A percentile compares a stretch with the other conserved stretches of the same genome.
Evolutionary conservation across 371 early-diverging fungal species (phyloP).

Genomic region (Saksenaea vasiformis): DNA sequence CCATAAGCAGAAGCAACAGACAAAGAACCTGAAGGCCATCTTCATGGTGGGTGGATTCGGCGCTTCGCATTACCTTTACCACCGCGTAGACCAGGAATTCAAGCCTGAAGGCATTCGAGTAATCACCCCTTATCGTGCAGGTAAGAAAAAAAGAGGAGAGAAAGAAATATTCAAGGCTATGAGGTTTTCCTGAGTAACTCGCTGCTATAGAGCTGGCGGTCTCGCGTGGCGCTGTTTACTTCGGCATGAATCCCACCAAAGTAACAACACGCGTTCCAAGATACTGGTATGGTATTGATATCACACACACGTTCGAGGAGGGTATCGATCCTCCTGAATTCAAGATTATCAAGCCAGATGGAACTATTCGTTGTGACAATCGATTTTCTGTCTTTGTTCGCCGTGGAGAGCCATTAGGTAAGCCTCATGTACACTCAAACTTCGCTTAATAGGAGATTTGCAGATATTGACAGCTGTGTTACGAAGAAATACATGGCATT

Average conservation of each 20-base stretch:
- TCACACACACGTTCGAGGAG: slow-evolving; percentile 43
- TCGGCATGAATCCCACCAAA: slow-evolving; percentile 44
- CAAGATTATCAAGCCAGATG: slow-evolving; percentile 42
- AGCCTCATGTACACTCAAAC: neutral
- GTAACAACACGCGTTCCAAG: slow-evolving; percentile 45
- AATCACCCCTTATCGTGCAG: slow-evolving; percentile 43
- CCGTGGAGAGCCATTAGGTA: slow-evolving; percentile 47
- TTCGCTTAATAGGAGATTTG: neutral
- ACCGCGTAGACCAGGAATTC: slow-evolving; percentile 40
- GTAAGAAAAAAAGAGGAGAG: slow-evolving; percentile 25
- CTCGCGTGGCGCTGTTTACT: slow-evolving; percentile 48
- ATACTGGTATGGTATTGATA: slow-evolving; percentile 53
- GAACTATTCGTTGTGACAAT: slow-evolving; percentile 46
- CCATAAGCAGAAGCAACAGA: slow-evolving; percentile 32
- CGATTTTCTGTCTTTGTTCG: slow-evolving; percentile 46
- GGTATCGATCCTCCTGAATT: slow-evolving; percentile 45
- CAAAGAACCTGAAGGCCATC: slow-evolving; percentile 42
- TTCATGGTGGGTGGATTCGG: slow-evolving; percentile 54
- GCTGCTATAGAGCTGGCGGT: slow-evolving; percentile 41
- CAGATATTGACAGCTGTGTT: slow-evolving; percentile 53
- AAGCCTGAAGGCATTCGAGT: slow-evolving; percentile 24
- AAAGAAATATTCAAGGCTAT: neutral
- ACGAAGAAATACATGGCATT: slow-evolving; percentile 56
- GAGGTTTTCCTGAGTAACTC: neutral
- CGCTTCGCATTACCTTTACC: slow-evolving; percentile 46